Evolutionary conservation across 1,284 basidiomycete species (phyloP).

Genomic region (Peniophora sp.): DNA sequence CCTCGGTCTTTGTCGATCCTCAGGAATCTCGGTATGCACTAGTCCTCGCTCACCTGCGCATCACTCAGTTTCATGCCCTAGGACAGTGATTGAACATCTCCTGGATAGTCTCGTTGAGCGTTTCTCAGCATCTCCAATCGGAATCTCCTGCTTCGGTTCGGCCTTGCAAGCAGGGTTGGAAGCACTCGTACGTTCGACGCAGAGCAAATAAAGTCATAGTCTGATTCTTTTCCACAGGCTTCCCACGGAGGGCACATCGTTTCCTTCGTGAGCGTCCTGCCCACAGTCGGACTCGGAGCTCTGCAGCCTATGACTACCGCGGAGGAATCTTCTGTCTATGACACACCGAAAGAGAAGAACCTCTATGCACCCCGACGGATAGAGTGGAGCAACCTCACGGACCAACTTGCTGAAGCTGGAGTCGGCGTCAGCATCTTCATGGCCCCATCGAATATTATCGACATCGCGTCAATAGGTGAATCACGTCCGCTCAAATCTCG

Average conservation of each 20-base stretch:
- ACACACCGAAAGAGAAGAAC: conserved; percentile 83
- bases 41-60: neutral
- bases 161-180: conserved; percentile 70
- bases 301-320: conserved; percentile 32
- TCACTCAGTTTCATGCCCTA: conserved; percentile 18
- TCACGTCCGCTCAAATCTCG: conserved; percentile 3
- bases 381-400: conserved; percentile 77
- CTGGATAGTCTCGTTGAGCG: conserved; percentile 64
- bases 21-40: conserved; percentile 52
- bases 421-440: conserved; percentile 90
- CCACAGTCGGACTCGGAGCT: conserved; percentile 74
- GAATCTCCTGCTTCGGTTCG: conserved; percentile 72
- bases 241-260: conserved; percentile 83
- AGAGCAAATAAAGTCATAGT: neutral
- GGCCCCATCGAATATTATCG: conserved; percentile 78
- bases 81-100: conserved; percentile 52
- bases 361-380: conserved; percentile 74
- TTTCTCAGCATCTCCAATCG: conserved; percentile 43
- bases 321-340: conserved; percentile 72
- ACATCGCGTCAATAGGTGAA: conserved; percentile 82
- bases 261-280: conserved; percentile 75
- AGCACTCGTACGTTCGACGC: conserved; percentile 48
- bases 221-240: conserved; percentile 35
- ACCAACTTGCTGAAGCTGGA: conserved; percentile 85
- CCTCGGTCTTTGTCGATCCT: conserved; percentile 79